Evolutionary conservation across 75 land plant genomes (phyloP).

Genomic region (Sequoiadendron giganteum): DNA sequence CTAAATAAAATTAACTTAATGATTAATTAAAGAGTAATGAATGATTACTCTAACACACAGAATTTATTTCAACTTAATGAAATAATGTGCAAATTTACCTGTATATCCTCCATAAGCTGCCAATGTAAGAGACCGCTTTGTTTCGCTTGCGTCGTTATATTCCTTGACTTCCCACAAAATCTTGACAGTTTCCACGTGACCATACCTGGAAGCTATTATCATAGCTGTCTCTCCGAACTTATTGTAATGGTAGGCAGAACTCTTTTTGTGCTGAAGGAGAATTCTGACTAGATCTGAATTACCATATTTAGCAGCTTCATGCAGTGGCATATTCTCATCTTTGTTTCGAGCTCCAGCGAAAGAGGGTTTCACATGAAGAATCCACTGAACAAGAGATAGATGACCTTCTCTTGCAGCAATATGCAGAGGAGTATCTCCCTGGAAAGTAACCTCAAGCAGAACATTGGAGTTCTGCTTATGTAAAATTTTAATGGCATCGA

Average conservation of each 20-base stretch:
- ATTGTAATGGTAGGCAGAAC: background rate
- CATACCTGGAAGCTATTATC: background rate
- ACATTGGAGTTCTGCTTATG: no score
- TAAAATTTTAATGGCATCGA: no score
- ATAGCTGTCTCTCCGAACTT: background rate
- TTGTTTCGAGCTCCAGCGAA: background rate
- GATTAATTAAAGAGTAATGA: no score
- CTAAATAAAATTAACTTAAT: no score
- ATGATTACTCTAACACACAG: no score
- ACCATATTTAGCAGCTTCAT: background rate
- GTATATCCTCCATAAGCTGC: background rate
- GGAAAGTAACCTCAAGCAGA: background rate
- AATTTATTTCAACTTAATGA: background rate
- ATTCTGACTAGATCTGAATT: background rate
- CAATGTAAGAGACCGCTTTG: background rate
- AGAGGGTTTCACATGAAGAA: background rate
- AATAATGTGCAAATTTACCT: background rate
- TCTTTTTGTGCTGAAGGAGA: background rate
- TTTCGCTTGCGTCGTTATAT: background rate
- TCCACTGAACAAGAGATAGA: background rate
- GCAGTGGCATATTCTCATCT: background rate
- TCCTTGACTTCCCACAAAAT: background rate
- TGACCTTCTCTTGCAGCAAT: background rate
- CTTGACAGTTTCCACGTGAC: background rate
- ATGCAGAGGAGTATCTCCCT: background rate